phyloP scores from a whole-genome alignment of 1,139 yeast genomes.

The Candida smagusa region DNA sequence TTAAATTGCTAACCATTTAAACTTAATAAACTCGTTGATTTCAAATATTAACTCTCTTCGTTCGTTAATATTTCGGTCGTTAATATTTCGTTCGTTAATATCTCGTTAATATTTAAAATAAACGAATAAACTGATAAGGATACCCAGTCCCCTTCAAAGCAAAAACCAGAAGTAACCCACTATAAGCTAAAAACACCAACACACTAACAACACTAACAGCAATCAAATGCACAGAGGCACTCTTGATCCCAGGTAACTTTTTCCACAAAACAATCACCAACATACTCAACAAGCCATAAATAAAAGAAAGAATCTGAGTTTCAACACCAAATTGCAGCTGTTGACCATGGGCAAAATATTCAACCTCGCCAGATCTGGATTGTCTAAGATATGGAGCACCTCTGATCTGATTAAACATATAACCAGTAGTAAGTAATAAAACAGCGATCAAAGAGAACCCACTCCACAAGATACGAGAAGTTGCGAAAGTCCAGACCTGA shows the following conservation, averaged over 20 bases:
- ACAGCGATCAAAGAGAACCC: slow-evolving; percentile 56
- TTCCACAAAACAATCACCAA: slow-evolving; percentile 47
- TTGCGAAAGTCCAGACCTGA: slow-evolving; percentile 27
- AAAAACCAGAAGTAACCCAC: slow-evolving; percentile 54
- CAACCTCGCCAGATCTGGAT: slow-evolving; percentile 51
- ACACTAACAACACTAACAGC: slow-evolving; percentile 38
- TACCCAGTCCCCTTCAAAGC: slow-evolving; percentile 58
- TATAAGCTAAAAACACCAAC: slow-evolving; percentile 48
- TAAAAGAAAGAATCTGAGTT: slow-evolving; percentile 67
- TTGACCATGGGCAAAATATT: slow-evolving; percentile 65
- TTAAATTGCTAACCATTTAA: too few species aligned
- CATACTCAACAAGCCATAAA: slow-evolving; percentile 58
- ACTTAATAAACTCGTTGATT: too few species aligned
- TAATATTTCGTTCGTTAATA: too few species aligned
- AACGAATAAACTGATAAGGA: slow-evolving; percentile 49
- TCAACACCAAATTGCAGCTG: slow-evolving; percentile 78
- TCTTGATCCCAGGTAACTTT: slow-evolving; percentile 44
- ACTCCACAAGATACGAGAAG: slow-evolving; percentile 57
- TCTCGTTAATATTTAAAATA: too few species aligned
- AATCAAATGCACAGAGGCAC: slow-evolving; percentile 40
- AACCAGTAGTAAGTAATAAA: slow-evolving; percentile 78
- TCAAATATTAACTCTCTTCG: too few species aligned
- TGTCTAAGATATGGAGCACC: slow-evolving; percentile 66
- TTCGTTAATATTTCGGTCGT: too few species aligned
- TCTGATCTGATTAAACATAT: slow-evolving; percentile 90